These are phyloP conservation scores for Saxophila tyrrhenica DNA, from an alignment of 495 filamentous ascomycete species.

Conservation along the genomic window DNA sequence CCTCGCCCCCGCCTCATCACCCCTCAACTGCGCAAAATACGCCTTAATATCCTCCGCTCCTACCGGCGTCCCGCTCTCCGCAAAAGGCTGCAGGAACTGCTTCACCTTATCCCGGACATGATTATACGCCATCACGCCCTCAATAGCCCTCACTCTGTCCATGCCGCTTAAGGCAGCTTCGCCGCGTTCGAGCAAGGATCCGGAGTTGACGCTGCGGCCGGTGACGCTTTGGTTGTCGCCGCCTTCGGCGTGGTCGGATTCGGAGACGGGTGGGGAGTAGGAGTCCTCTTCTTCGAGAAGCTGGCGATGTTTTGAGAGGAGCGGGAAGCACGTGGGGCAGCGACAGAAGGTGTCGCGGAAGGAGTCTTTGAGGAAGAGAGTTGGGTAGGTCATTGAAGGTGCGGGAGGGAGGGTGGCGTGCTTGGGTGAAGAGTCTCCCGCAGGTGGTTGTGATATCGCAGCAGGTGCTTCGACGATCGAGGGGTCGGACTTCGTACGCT, in stretches of 20 bases:
- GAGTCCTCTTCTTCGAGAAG: constrained; percentile 87
- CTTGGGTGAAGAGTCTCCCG: constrained; percentile 28
- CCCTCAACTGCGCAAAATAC: constrained; percentile 87
- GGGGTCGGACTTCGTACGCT: constrained; percentile 25
- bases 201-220: constrained; percentile 47
- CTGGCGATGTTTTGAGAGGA: constrained; percentile 55
- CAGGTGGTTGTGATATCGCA: not conserved
- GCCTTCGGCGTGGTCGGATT: constrained; percentile 31
- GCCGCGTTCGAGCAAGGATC: constrained; percentile 75
- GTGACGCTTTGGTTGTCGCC: constrained; percentile 28
- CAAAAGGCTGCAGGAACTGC: constrained; percentile 83
- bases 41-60: constrained; percentile 89
- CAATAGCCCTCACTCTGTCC: constrained; percentile 84
- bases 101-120: constrained; percentile 89
- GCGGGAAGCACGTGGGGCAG: constrained; percentile 66
- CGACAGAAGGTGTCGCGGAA: constrained; percentile 73
- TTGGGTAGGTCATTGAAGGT: constrained; percentile 45
- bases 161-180: constrained; percentile 82
- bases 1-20: constrained; percentile 56
- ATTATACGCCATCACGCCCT: constrained; percentile 96
- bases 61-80: constrained; percentile 74
- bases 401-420: constrained; percentile 39
- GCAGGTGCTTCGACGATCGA: not conserved
- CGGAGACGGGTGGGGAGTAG: constrained; percentile 80
- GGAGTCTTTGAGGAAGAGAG: constrained; percentile 62